Evolutionary conservation across 75 land plant species (phyloP).

Genomic region (Picea sitchensis): DNA sequence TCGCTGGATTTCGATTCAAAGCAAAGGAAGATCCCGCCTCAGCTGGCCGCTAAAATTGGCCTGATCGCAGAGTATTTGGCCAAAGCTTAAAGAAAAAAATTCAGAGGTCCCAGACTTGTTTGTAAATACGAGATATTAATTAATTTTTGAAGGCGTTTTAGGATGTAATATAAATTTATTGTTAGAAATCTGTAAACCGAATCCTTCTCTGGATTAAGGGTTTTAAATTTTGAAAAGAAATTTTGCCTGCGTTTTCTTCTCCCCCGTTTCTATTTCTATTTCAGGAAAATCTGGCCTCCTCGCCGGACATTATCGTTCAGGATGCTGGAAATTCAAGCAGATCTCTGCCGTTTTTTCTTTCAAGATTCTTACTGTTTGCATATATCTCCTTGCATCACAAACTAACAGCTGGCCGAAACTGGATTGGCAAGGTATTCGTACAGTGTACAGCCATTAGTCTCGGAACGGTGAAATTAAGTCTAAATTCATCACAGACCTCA

Average conservation of each 20-base stretch:
- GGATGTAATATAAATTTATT: constrained; percentile 2
- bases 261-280: not conserved
- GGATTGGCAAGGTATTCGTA: too few species aligned
- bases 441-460: too few species aligned
- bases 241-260: not conserved
- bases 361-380: too few species aligned
- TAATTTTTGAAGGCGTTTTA: not conserved
- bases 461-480: too few species aligned
- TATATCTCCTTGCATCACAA: too few species aligned
- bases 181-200: not conserved
- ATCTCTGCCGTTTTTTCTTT: too few species aligned
- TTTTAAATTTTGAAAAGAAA: not conserved
- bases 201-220: constrained; percentile 6
- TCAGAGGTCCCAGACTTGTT: not conserved
- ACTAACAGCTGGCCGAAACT: too few species aligned
- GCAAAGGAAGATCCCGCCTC: constrained; percentile 9
- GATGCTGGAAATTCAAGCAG: too few species aligned
- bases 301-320: too few species aligned
- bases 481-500: too few species aligned
- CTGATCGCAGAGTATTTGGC: constrained; percentile 10
- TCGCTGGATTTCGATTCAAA: constrained; percentile 27
- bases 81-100: constrained; percentile 2
- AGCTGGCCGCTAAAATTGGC: constrained; percentile 6
- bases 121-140: constrained; percentile 8
- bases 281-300: not conserved